phyloP scores from a whole-genome alignment of 768 basidiomycete genomes.

The Tubosaeta sp. region DNA sequence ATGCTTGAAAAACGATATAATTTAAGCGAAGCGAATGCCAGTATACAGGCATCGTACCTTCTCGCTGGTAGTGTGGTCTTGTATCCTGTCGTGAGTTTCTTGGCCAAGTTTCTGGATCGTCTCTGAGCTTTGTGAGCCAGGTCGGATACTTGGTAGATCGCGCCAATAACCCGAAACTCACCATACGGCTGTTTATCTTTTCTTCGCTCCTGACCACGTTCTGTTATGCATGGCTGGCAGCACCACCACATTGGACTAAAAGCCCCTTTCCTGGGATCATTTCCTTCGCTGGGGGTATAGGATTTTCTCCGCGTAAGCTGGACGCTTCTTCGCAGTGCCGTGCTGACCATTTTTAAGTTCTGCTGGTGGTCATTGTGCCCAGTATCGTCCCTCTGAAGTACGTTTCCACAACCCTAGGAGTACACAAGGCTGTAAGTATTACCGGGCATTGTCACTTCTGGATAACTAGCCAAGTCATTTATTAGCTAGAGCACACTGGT shows the following conservation, averaged over 20 bases:
- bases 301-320: conserved; percentile 60
- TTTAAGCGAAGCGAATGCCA: conserved; percentile 56
- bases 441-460: background rate
- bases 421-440: conserved; percentile 67
- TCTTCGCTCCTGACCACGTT: conserved; percentile 58
- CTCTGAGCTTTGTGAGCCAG: conserved; percentile 29
- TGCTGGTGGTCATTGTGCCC: conserved; percentile 72
- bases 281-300: conserved; percentile 63
- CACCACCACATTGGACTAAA: conserved; percentile 54
- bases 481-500: conserved; percentile 70
- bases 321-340: background rate
- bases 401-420: conserved; percentile 73
- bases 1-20: conserved; percentile 66
- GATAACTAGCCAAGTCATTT: background rate
- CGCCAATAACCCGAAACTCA: conserved; percentile 51
- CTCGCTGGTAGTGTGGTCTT: conserved; percentile 64
- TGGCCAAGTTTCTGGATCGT: background rate
- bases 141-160: conserved; percentile 64
- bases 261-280: conserved; percentile 59
- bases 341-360: conserved; percentile 39
- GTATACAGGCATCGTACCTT: conserved; percentile 65
- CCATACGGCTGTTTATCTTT: conserved; percentile 52
- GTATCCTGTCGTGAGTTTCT: conserved; percentile 58
- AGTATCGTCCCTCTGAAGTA: conserved; percentile 66
- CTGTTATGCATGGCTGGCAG: conserved; percentile 63